These are phyloP conservation scores for Solanum aculeatissimum DNA, from an alignment of 305 asterid genomes.

Conservation along the genomic window DNA sequence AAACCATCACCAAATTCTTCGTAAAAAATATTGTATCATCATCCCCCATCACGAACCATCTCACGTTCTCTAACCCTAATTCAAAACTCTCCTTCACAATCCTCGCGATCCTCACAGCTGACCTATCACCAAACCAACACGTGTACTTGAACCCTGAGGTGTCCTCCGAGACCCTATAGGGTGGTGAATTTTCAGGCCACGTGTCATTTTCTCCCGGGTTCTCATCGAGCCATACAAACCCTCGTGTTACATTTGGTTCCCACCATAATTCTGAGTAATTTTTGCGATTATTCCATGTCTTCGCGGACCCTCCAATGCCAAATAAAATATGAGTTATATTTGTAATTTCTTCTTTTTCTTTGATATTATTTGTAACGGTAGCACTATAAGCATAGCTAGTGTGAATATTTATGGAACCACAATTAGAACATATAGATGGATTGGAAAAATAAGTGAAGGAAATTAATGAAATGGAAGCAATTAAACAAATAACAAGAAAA, in stretches of 20 bases:
- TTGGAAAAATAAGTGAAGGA: constrained; percentile 31
- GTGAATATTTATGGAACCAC: neutral
- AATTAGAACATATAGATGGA: constrained; percentile 16
- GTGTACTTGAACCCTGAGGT: constrained; percentile 49
- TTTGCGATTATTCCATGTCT: constrained; percentile 59
- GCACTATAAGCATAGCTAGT: neutral
- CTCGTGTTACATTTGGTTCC: constrained; percentile 60
- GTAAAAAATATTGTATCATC: constrained; percentile 52
- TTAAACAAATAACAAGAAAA: constrained; percentile 22
- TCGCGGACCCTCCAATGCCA: constrained; percentile 77
- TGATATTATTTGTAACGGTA: neutral
- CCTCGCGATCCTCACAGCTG: constrained; percentile 73
- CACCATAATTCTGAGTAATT: constrained; percentile 74
- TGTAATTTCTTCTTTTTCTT: constrained; percentile 8
- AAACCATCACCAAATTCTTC: constrained; percentile 34
- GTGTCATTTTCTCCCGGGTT: constrained; percentile 4
- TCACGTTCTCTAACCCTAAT: constrained; percentile 26
- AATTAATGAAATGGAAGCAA: constrained; percentile 29
- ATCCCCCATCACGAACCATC: constrained; percentile 74
- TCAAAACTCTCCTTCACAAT: constrained; percentile 68
- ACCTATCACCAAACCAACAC: constrained; percentile 43
- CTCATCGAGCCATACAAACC: constrained; percentile 68
- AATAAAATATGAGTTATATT: constrained; percentile 54
- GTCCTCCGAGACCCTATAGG: constrained; percentile 46
- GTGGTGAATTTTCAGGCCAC: constrained; percentile 50